Conservation (phyloP, 2,329 filamentous ascomycete genomes). For the Aureobasidium sp. region DNA sequence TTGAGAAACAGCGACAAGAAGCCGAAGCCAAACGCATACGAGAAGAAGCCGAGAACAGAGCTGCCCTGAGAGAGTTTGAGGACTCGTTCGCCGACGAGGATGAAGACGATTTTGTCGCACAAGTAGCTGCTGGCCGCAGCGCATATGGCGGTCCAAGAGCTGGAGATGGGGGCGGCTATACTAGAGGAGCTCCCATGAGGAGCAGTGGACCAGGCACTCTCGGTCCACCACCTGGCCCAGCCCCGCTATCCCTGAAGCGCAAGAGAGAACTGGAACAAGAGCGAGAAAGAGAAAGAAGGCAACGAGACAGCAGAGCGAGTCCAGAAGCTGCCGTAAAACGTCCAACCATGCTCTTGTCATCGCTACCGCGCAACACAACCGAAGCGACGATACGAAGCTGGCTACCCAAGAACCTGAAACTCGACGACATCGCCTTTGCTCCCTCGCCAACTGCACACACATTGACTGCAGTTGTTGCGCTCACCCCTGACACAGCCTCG, state of each 20-base stretch:
- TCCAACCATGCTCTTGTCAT: conserved; percentile 49
- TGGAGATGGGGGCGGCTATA: conserved; percentile 7
- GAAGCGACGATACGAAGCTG: conserved; percentile 44
- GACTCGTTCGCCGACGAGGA: conserved; percentile 63
- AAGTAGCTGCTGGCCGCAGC: conserved; percentile 27
- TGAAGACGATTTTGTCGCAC: conserved; percentile 16
- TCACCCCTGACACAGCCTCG: conserved; percentile 72
- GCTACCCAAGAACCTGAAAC: conserved; percentile 49
- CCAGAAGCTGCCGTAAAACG: conserved; percentile 18
- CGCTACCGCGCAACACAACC: conserved; percentile 47
- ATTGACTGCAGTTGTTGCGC: conserved; percentile 69
- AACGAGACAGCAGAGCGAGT: neutral
- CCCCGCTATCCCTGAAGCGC: conserved; percentile 28
- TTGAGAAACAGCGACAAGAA: conserved; percentile 82
- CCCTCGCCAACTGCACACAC: conserved; percentile 42
- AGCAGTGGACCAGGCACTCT: conserved; percentile 46
- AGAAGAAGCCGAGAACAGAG: conserved; percentile 80
- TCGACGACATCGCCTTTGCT: conserved; percentile 68
- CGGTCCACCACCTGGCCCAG: conserved; percentile 34
- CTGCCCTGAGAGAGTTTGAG: conserved; percentile 79
- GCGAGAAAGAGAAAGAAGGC: conserved; percentile 2
- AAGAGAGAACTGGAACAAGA: conserved; percentile 27
- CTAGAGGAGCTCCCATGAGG: conserved; percentile 29
- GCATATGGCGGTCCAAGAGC: conserved; percentile 19
- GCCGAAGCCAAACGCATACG: conserved; percentile 79